Evolutionary conservation across 176 grass and related monocot genomes (phyloP).

Genomic region (Phyllostachys edulis): DNA sequence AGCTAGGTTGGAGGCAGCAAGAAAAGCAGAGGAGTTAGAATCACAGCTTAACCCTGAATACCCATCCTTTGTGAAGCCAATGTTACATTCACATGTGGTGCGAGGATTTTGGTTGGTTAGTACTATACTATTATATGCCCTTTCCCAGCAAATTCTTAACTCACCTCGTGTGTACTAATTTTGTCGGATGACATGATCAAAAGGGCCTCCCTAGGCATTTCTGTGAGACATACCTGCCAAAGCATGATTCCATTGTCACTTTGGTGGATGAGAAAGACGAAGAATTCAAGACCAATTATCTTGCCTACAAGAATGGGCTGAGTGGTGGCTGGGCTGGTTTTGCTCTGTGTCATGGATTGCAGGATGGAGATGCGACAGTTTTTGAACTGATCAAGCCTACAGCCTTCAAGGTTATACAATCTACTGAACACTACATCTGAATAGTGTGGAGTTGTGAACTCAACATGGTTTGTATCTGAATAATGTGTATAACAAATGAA

Average conservation of each 20-base stretch:
- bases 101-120: constrained; percentile 78
- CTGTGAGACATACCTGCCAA: constrained; percentile 68
- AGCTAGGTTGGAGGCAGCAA: constrained; percentile 55
- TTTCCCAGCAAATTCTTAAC: not conserved
- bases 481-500: not conserved
- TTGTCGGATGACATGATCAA: not conserved
- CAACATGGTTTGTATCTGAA: not conserved
- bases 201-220: constrained; percentile 66
- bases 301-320: constrained; percentile 65
- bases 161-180: not conserved
- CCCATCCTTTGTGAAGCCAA: constrained; percentile 70
- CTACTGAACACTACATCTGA: constrained; percentile 2
- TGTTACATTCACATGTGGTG: constrained; percentile 77
- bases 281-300: constrained; percentile 61
- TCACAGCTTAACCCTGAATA: constrained; percentile 48
- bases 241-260: constrained; percentile 52
- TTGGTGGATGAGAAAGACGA: constrained; percentile 65
- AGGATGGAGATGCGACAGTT: constrained; percentile 63
- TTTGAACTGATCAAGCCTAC: constrained; percentile 76
- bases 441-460: not conserved
- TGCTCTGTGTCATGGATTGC: constrained; percentile 63
- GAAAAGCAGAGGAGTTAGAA: constrained; percentile 73
- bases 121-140: not conserved
- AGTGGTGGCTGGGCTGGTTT: constrained; percentile 81
- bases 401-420: constrained; percentile 52